Conservation (phyloP, 176 grass and related monocot species). For the Phragmites australis region DNA sequence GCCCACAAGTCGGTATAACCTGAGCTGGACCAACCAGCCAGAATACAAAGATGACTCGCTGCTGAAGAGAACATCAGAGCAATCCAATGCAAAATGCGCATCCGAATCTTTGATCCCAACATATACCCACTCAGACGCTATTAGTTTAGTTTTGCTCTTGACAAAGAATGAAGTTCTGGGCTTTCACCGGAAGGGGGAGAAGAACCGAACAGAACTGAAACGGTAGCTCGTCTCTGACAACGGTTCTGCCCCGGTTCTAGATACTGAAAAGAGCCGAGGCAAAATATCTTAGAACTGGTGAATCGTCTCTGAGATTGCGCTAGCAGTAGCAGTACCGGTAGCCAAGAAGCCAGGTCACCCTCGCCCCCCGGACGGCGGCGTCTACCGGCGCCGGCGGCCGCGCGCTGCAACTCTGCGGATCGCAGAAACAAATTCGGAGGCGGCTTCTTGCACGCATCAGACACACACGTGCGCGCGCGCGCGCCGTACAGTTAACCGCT, state of each 20-base stretch:
- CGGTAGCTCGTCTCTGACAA: not conserved
- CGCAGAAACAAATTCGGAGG: not conserved
- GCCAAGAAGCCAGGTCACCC: not conserved
- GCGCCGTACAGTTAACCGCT: not conserved
- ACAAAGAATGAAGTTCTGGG: not conserved
- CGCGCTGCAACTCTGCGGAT: not conserved
- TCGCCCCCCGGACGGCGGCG: not conserved
- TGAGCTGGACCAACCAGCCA: not conserved
- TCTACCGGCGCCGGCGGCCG: not conserved
- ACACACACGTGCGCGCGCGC: not conserved
- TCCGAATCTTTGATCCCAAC: not conserved
- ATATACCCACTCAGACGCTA: too few species aligned
- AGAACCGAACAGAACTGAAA: not conserved
- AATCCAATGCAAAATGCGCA: not conserved
- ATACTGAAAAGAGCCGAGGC: not conserved
- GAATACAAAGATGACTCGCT: not conserved
- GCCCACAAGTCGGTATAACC: not conserved
- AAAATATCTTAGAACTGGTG: constrained; percentile 1
- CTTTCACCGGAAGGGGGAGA: not conserved
- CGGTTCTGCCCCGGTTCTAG: not conserved
- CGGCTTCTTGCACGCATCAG: constrained; percentile 12
- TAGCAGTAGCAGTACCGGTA: not conserved
- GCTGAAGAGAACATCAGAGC: not conserved
- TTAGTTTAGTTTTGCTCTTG: too few species aligned
- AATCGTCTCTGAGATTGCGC: not conserved